Evolutionary conservation across 1,139 yeast genomes (phyloP).

Genomic region (Hemisphaericaspora subhashii): DNA sequence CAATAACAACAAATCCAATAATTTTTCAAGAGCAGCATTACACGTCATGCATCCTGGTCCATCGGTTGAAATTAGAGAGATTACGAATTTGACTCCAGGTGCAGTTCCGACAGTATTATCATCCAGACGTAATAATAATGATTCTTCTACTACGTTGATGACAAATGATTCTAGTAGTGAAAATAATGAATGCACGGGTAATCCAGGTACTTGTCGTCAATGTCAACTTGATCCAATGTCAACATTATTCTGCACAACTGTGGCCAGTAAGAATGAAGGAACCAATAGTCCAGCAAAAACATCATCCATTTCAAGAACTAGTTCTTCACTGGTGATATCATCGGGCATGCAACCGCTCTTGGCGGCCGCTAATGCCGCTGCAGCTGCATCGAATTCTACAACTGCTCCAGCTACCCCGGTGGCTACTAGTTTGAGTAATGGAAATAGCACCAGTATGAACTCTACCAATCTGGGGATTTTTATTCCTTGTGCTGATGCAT

Average conservation of each 20-base stretch:
- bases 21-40: conserved; percentile 35
- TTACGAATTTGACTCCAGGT: conserved; percentile 44
- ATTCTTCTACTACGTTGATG: too few species aligned
- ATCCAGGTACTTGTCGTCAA: conserved; percentile 84
- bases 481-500: conserved; percentile 87
- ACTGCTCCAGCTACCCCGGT: conserved; percentile 12
- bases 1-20: conserved; percentile 18
- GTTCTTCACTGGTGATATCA: conserved; percentile 15
- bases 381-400: conserved; percentile 5
- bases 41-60: conserved; percentile 72
- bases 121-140: conserved; percentile 15
- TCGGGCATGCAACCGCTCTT: conserved; percentile 13
- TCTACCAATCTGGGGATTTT: conserved; percentile 37
- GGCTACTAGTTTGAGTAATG: conserved; percentile 6
- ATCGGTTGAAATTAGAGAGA: conserved; percentile 51
- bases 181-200: conserved; percentile 59
- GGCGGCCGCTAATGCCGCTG: conserved; percentile 8
- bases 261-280: conserved; percentile 54
- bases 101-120: conserved; percentile 40
- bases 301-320: conserved; percentile 12
- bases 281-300: conserved; percentile 12
- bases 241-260: conserved; percentile 81
- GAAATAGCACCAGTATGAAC: conserved; percentile 17
- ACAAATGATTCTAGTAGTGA: conserved; percentile 13
- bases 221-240: conserved; percentile 90